Base-by-base conservation (phyloP, 2,329 filamentous ascomycete species). In the Allantophomopsis lycopodina region DNA sequence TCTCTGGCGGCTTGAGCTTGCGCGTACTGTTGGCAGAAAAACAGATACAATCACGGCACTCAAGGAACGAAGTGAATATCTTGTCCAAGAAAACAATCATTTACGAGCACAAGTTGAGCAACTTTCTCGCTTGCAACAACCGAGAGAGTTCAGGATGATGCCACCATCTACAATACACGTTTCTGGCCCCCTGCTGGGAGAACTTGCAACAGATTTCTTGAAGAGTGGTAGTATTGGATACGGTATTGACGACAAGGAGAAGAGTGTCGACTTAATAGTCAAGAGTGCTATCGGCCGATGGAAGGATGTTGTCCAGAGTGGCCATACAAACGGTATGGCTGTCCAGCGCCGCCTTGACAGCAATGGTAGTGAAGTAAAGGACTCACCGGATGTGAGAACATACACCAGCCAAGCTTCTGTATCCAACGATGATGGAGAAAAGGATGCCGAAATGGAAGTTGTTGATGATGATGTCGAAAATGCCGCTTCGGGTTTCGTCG, bases 1-100 rank as follows among this genome's bases (percentile, higher is more conserved):
- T 46, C 63, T 79, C 6, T 80, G 76, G 76, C 59, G 66, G 5
- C 53, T 80, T 30, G 74, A 79, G 52, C 58, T 80, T 32, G 76
- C 76, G 0, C 63, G 76, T n/a, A 64, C 67, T 21, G 62, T 79
- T 2, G 71, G 72, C 5, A 65, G 74, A 43, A 72, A 72, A 40
- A 57, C 66, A 4, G 65, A 71, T 34, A 65, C 62, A 38, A 57
- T 75, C 44, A 68, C 66, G 43, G 62, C 70, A 28, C 48, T 63
- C 10, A 69, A 72, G 41, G 63, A 68, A 42, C 56, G 59, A 10
- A 57, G 73, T 35, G 64, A 64, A 44, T 44, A 46, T 6, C 37
- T 39, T 14, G 44, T 46, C 13, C 75, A 79, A 50, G 73, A 79
- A 48, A 69, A 68, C 32, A 54, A 64, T 14, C 71, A 71, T 46